These are phyloP conservation scores for Plasmodium knowlesi DNA, from an alignment of 169 alveolate species.

Conservation along the genomic window DNA sequence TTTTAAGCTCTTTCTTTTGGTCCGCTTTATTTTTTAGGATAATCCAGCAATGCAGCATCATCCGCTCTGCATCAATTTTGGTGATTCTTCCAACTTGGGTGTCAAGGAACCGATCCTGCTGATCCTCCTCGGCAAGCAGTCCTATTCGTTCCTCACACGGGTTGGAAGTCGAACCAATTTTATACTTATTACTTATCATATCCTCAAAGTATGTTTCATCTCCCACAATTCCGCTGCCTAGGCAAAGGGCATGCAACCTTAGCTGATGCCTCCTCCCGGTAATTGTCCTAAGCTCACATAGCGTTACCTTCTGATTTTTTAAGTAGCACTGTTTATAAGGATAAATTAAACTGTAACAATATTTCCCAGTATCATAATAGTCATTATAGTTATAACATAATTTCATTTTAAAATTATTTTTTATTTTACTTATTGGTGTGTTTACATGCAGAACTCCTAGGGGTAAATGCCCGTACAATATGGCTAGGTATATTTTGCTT, in stretches of 20 bases:
- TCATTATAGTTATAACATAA: slow-evolving; percentile 69
- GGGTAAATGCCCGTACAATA: slow-evolving; percentile 69
- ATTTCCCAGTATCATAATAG: slow-evolving; percentile 65
- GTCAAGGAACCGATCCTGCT: not conserved
- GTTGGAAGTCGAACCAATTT: slow-evolving; percentile 6
- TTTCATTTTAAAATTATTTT: slow-evolving; percentile 65
- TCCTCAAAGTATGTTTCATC: slow-evolving; percentile 75
- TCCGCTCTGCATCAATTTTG: slow-evolving; percentile 56
- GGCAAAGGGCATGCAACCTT: slow-evolving; percentile 39
- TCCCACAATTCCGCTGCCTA: slow-evolving; percentile 74
- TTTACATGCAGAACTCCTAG: slow-evolving; percentile 56
- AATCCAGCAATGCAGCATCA: slow-evolving; percentile 76
- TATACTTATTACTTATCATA: slow-evolving; percentile 54
- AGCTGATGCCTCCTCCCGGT: slow-evolving; percentile 76
- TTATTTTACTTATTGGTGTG: slow-evolving; percentile 65
- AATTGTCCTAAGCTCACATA: slow-evolving; percentile 70
- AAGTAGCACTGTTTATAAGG: slow-evolving; percentile 62
- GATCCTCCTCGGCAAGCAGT: not conserved
- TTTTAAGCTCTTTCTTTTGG: slow-evolving; percentile 1
- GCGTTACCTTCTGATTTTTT: slow-evolving; percentile 55
- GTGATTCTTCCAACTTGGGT: not conserved
- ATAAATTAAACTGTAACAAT: slow-evolving; percentile 67
- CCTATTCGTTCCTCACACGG: not conserved
- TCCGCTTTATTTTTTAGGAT: slow-evolving; percentile 22
- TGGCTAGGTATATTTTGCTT: slow-evolving; percentile 70